Evolutionary conservation across 2,329 filamentous ascomycete genomes (phyloP).

Genomic region (Aspergillus quadricinctus): DNA sequence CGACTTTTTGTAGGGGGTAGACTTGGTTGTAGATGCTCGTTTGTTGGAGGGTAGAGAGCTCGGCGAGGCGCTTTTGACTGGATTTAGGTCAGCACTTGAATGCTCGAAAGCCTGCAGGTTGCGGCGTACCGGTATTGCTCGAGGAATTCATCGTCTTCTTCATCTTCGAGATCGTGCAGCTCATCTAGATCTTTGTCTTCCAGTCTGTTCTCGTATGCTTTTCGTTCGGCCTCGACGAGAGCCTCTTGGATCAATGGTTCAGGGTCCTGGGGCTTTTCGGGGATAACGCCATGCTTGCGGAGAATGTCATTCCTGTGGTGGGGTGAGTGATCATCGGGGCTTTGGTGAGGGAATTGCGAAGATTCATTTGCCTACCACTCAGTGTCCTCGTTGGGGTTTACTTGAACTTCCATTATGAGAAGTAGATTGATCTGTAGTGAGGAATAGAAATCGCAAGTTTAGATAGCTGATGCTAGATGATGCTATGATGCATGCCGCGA

Average conservation of each 20-base stretch:
- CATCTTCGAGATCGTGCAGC: slow-evolving; percentile 86
- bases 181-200: slow-evolving; percentile 95
- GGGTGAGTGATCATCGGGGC: slow-evolving; percentile 11
- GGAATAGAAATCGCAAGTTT: slow-evolving; percentile 1
- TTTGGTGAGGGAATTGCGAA: slow-evolving; percentile 9
- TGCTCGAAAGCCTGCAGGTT: neutral
- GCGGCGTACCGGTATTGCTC: slow-evolving; percentile 66
- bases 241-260: slow-evolving; percentile 96
- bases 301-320: slow-evolving; percentile 90
- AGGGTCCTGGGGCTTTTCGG: slow-evolving; percentile 94
- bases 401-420: slow-evolving; percentile 64
- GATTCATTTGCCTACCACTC: slow-evolving; percentile 66
- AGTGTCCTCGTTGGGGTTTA: slow-evolving; percentile 94
- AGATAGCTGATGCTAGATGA: slow-evolving; percentile 2
- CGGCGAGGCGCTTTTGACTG: slow-evolving; percentile 75
- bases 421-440: slow-evolving; percentile 20
- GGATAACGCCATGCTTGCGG: slow-evolving; percentile 91
- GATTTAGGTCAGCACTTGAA: neutral
- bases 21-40: slow-evolving; percentile 83
- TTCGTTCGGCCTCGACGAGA: slow-evolving; percentile 71
- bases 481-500: slow-evolving; percentile 27
- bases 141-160: slow-evolving; percentile 90
- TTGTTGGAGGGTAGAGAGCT: slow-evolving; percentile 69
- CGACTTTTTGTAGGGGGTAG: slow-evolving; percentile 89
- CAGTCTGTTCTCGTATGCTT: slow-evolving; percentile 86